Evolutionary conservation across 129 eudicot genomes (phyloP), one percentile per base, ranked within the genome.

Genomic region (Tagetes erecta): DNA sequence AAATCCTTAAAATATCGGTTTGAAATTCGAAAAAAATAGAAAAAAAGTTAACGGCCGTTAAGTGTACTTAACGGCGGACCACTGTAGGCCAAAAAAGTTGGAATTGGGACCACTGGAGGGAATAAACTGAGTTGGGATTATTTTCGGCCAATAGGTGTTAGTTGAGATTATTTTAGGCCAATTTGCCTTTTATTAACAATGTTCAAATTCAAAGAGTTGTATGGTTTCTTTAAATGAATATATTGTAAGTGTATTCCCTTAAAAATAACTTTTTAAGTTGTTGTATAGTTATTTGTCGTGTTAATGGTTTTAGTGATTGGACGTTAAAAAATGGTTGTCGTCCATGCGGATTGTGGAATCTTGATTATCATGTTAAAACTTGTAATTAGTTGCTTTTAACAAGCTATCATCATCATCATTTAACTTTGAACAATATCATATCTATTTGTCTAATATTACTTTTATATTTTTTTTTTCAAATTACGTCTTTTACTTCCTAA

Each of bases 331-430:
- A 59, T 33, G 65, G 65, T 34, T 59, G 65, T 59, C 65, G 40
- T 59, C 65, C 65, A 59, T 59, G 65, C 65, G 65, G 40, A 59
- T 33, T 3, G 40, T 59, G 65, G 65, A 59, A 59, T 59, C 41
- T 35, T 59, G 41, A 33, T 59, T 59, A 59, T 1, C 65, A 59
- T 59, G 65, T 59, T 59, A 59, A 59, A 7, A 59, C 5, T 59
- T 34, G 65, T 59, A 59, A 11, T 33, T 59, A 59, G 34, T 59
- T 59, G 65, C 65, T 59, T 59, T 59, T 59, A 59, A 59, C 39
- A 59, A 59, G 1, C 65, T 9, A 35, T 59, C 8, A 35, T 59
- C 40, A 59, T 59, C 65, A 59, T 34, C 65, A 59, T 11, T 33
- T 34, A 59, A 34, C 3, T 33, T 59, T 59, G 65, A 33, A 14